Base-by-base conservation (phyloP, 192 early-diverging fungal species). In the Backusella liffmaniae region DNA sequence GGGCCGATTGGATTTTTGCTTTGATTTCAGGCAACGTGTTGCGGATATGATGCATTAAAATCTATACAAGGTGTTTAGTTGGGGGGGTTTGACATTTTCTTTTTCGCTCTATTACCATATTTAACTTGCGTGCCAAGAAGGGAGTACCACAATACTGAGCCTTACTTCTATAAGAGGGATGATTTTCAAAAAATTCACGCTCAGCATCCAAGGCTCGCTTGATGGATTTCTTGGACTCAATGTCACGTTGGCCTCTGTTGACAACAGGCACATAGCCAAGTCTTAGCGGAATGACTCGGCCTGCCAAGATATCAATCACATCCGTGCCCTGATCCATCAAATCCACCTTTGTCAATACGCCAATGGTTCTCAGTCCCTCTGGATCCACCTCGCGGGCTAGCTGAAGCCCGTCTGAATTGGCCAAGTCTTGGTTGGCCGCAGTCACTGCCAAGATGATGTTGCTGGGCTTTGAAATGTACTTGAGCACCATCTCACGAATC, bases 281-380 rank as follows among this genome's bases (percentile, higher is more conserved):
- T 29, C 96, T 90, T 74, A 99, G 89, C 3, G 97, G 98, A 85
- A 99, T 99, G 26, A 99, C 91, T 13, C 98, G 88, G 2, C 96
- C 96, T 10, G 97, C 97, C 79, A 99, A 89, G 81, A 99, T 98
- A 79, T 99, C 98, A 51, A 99, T 96, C 10, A 99, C 97, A 84
- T 99, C 98, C 16, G 98, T 99, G 41, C 98, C 98, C 82, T 91
- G 87, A 86, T 99, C 98, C 98, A 99, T 99, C 73, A 99, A 86
- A 84, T 99, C 98, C 73, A 99, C 89, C 85, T 99, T 99, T 77
- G 98, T 99, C 85, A 99, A 87, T 39, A 99, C 98, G 75, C 98
- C 98, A 81, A 99, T 98, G 6, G 98, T 99, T 67, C 98, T 91
- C 32, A 96, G 86, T n/a, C 89, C 98, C 70, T 99, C 98, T 5